phyloP scores from a whole-genome alignment of 2,329 filamentous ascomycete species.

The Fusarium neocosmosporiellum region DNA sequence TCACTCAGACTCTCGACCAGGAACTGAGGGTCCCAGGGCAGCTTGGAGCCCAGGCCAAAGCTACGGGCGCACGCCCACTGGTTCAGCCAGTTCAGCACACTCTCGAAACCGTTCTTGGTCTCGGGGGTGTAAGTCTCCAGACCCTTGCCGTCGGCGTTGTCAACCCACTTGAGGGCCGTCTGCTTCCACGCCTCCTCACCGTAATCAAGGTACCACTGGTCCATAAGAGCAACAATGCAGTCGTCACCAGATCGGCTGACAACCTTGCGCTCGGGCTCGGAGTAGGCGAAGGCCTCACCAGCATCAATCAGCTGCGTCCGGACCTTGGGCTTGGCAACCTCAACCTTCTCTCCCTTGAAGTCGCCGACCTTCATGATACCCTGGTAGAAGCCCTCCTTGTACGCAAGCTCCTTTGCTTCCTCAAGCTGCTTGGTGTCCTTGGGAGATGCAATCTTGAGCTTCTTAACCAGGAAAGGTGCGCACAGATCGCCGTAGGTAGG shows the following conservation, averaged over 20 bases:
- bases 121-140: conserved; percentile 85
- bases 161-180: conserved; percentile 77
- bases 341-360: conserved; percentile 87
- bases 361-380: conserved; percentile 90
- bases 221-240: conserved; percentile 91
- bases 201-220: conserved; percentile 99
- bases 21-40: conserved; percentile 93
- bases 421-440: conserved; percentile 91
- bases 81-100: conserved; percentile 90
- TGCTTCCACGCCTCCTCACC: conserved; percentile 90
- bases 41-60: conserved; percentile 91
- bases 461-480: conserved; percentile 85
- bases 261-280: conserved; percentile 91
- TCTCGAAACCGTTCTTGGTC: conserved; percentile 83
- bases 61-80: conserved; percentile 95
- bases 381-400: conserved; percentile 98
- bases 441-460: conserved; percentile 95
- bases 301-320: conserved; percentile 80
- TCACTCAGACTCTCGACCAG: conserved; percentile 93
- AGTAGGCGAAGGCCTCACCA: conserved; percentile 88
- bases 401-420: conserved; percentile 94
- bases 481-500: conserved; percentile 88
- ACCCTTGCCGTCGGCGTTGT: conserved; percentile 71
- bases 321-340: conserved; percentile 88
- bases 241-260: conserved; percentile 90